phyloP scores from a whole-genome alignment of 2,329 filamentous ascomycete species.

The Penicillium vulpinum region DNA sequence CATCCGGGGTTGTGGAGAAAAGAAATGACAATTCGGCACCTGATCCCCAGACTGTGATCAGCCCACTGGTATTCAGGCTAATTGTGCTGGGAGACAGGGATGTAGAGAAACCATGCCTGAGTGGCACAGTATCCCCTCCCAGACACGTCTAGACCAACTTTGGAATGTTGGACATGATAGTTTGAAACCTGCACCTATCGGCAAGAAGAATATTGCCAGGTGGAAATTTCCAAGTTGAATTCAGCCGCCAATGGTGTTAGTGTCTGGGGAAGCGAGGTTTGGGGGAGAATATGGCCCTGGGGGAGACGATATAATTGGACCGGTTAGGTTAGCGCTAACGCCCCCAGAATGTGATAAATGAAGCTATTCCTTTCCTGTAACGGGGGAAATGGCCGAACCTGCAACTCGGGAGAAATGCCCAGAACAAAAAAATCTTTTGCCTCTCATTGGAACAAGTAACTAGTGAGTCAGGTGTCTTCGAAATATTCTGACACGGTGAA shows the following conservation, averaged over 20 bases:
- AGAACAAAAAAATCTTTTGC: background rate
- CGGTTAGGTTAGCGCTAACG: background rate
- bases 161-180: slow-evolving; percentile 5
- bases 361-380: slow-evolving; percentile 18
- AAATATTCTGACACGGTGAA: background rate
- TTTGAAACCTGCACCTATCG: slow-evolving; percentile 22
- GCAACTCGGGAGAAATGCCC: background rate
- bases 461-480: background rate
- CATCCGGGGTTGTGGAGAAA: slow-evolving; percentile 14
- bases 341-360: background rate
- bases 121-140: background rate
- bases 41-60: background rate
- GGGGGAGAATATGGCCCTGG: background rate
- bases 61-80: slow-evolving; percentile 17
- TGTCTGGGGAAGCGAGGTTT: slow-evolving; percentile 17
- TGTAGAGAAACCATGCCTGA: background rate
- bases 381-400: slow-evolving; percentile 6
- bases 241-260: slow-evolving; percentile 3
- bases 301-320: slow-evolving; percentile 13
- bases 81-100: no score
- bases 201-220: background rate
- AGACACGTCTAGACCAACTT: slow-evolving; percentile 5
- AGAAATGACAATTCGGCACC: background rate
- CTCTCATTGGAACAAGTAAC: background rate
- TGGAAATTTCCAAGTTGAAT: background rate